Evolutionary conservation across 2,329 filamentous ascomycete genomes (phyloP).

Genomic region (Coniochaeta sp.): DNA sequence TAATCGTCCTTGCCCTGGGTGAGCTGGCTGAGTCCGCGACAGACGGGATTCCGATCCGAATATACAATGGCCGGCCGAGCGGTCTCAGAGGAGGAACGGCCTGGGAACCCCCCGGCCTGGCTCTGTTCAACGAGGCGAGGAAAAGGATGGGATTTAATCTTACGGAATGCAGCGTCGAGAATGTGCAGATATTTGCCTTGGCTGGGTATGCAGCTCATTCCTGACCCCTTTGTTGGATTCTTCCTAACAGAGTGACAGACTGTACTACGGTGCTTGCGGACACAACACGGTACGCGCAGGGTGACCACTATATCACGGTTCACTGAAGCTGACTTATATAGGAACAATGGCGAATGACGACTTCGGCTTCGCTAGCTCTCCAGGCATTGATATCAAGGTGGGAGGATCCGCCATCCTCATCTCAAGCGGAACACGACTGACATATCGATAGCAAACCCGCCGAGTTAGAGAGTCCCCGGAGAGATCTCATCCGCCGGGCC

Average conservation of each 20-base stretch:
- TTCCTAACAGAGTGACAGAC: slow-evolving; percentile 20
- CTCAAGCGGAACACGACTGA: slow-evolving; percentile 2
- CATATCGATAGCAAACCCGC: slow-evolving; percentile 25
- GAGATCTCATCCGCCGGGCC: slow-evolving; percentile 44
- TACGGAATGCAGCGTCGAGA: slow-evolving; percentile 49
- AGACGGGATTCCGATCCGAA: slow-evolving; percentile 36
- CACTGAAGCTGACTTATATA: slow-evolving; percentile 16
- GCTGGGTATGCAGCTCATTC: slow-evolving; percentile 35
- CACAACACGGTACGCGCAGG: slow-evolving; percentile 36
- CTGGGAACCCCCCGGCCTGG: slow-evolving; percentile 46
- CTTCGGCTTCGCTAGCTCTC: slow-evolving; percentile 48
- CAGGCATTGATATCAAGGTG: slow-evolving; percentile 50
- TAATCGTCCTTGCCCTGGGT: slow-evolving; percentile 52
- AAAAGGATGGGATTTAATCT: slow-evolving; percentile 51
- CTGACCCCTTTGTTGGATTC: slow-evolving; percentile 1
- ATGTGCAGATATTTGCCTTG: slow-evolving; percentile 50
- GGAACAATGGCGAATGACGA: slow-evolving; percentile 55
- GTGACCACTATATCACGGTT: not conserved
- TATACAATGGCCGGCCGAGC: slow-evolving; percentile 36
- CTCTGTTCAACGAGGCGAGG: slow-evolving; percentile 56
- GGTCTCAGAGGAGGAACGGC: slow-evolving; percentile 45
- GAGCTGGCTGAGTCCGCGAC: slow-evolving; percentile 47
- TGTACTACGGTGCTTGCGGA: slow-evolving; percentile 47
- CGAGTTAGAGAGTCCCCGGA: slow-evolving; percentile 37
- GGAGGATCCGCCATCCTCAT: not conserved